Evolutionary conservation across 495 filamentous ascomycete species (phyloP).

Genomic region (Trichocladium uniseriatum): DNA sequence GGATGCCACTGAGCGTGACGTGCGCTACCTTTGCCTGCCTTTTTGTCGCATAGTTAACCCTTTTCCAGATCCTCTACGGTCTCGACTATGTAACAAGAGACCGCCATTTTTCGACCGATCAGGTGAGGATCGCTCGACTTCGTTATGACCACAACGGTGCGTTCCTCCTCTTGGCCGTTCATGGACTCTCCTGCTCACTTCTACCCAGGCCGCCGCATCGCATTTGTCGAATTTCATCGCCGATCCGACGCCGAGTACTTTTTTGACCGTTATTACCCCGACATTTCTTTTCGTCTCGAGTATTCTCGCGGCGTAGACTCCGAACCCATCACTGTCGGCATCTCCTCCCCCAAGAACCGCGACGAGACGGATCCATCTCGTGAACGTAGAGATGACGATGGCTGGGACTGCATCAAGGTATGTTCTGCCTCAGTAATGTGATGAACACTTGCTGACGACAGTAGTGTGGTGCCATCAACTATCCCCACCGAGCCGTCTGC

Average conservation of each 20-base stretch:
- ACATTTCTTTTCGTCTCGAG: conserved; percentile 38
- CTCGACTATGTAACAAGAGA: conserved; percentile 24
- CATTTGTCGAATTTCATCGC: conserved; percentile 30
- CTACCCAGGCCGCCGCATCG: conserved; percentile 26
- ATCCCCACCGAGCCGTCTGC: conserved; percentile 57
- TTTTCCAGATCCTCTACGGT: conserved; percentile 22
- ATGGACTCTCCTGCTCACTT: background rate
- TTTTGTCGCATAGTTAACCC: background rate
- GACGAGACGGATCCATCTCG: conserved; percentile 46
- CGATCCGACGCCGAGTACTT: conserved; percentile 52
- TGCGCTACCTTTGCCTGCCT: conserved; percentile 2
- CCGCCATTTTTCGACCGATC: conserved; percentile 20
- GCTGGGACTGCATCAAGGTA: conserved; percentile 71
- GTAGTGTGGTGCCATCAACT: conserved; percentile 68
- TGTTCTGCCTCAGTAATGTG: background rate
- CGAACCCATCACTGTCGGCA: conserved; percentile 47
- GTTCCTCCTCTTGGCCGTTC: background rate
- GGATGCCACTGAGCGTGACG: conserved; percentile 26
- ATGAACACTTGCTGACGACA: background rate
- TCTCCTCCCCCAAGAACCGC: conserved; percentile 50
- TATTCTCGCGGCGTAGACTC: conserved; percentile 28
- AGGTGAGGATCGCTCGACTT: conserved; percentile 22
- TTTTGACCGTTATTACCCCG: conserved; percentile 55
- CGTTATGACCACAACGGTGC: conserved; percentile 23
- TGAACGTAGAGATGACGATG: conserved; percentile 49